Percentiles rank a stretch among this genome's conserved stretches.
Evolutionary conservation across 129 eudicot species (phyloP).

Genomic region (Silybum marianum): DNA sequence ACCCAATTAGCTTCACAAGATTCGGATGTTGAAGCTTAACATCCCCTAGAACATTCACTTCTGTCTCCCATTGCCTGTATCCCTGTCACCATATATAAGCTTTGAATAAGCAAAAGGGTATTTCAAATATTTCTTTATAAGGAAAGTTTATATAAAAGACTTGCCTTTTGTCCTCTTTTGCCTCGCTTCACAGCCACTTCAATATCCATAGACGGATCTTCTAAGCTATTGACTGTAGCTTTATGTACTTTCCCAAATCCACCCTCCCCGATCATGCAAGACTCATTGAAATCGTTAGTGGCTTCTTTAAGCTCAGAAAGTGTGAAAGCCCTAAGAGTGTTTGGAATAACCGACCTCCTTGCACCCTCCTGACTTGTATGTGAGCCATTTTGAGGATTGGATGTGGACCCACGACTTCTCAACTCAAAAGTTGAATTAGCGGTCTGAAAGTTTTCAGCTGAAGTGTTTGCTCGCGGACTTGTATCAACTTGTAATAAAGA

Average conservation of each 20-base stretch:
- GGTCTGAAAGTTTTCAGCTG: background rate
- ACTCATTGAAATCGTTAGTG: slow-evolving; percentile 57
- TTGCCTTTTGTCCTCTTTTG: slow-evolving; percentile 73
- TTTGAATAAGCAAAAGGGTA: background rate
- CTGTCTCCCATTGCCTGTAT: slow-evolving; percentile 76
- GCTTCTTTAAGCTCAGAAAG: slow-evolving; percentile 57
- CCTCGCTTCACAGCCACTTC: slow-evolving; percentile 83
- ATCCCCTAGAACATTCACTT: slow-evolving; percentile 73
- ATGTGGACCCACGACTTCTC: slow-evolving; percentile 42
- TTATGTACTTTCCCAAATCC: slow-evolving; percentile 70
- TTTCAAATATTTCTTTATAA: slow-evolving; percentile 6
- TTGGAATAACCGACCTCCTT: slow-evolving; percentile 40
- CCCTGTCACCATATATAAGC: slow-evolving; percentile 45
- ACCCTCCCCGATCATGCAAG: slow-evolving; percentile 75
- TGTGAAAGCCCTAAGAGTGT: slow-evolving; percentile 59
- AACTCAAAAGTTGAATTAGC: background rate
- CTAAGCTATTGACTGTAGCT: slow-evolving; percentile 52
- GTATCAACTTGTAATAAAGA: background rate
- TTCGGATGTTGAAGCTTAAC: slow-evolving; percentile 56
- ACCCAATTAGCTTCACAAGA: slow-evolving; percentile 75
- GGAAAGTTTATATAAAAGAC: slow-evolving; percentile 6
- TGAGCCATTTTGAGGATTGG: slow-evolving; percentile 49
- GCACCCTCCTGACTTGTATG: slow-evolving; percentile 48
- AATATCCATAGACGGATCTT: slow-evolving; percentile 41
- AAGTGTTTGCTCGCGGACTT: slow-evolving; percentile 3